Conservation (phyloP, 768 basidiomycete genomes). For the Neoboletus brunneissimus region DNA sequence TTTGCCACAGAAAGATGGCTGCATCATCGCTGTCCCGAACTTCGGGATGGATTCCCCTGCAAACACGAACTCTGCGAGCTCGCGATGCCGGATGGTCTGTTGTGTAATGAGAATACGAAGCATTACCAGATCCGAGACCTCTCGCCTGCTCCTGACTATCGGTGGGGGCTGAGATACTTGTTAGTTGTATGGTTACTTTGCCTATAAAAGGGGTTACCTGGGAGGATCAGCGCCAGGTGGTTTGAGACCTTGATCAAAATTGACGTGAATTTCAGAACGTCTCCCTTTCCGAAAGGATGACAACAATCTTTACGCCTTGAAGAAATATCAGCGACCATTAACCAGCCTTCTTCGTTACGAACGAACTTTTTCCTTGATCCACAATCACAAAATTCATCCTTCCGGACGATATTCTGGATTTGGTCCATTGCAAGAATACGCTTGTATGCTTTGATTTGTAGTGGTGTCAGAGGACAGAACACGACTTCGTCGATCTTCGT, state of each 20-base stretch:
- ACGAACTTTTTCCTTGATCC: conserved; percentile 56
- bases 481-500: conserved; percentile 88
- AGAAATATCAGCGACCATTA: conserved; percentile 10
- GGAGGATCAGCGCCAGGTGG: conserved; percentile 83
- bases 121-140: background rate
- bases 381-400: conserved; percentile 75
- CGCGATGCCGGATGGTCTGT: conserved; percentile 54
- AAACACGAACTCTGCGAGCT: conserved; percentile 61
- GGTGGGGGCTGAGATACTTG: conserved; percentile 48
- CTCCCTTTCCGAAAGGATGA: conserved; percentile 41
- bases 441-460: conserved; percentile 73
- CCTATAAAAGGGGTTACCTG: conserved; percentile 44
- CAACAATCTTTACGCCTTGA: conserved; percentile 61
- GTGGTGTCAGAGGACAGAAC: conserved; percentile 81
- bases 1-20: conserved; percentile 75
- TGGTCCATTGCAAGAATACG: conserved; percentile 59
- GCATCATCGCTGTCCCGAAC: conserved; percentile 60
- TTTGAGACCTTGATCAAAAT: conserved; percentile 87
- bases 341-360: background rate
- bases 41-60: conserved; percentile 54
- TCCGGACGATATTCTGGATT: conserved; percentile 68
- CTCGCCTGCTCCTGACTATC: conserved; percentile 69
- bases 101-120: background rate
- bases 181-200: background rate
- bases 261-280: conserved; percentile 74